Percentiles rank a stretch among this genome's conserved stretches.
These are phyloP conservation scores for Mucor indicus DNA, from an alignment of 371 early-diverging fungal species.

Conservation along the genomic window DNA sequence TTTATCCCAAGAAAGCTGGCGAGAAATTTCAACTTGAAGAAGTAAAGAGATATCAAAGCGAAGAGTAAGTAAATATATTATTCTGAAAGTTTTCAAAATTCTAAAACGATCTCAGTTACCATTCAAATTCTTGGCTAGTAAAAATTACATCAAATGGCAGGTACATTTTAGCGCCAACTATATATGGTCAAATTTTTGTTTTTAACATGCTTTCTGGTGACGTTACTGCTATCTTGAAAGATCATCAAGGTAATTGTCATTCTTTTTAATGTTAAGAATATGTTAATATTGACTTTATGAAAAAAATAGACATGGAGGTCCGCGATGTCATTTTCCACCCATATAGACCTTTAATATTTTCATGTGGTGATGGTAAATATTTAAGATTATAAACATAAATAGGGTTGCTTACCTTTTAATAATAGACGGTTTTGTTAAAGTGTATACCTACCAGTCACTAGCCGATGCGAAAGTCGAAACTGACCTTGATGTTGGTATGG, in stretches of 20 bases:
- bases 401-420: no score
- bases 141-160: constrained; percentile 82
- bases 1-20: constrained; percentile 69
- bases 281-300: no score
- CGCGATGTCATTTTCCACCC: constrained; percentile 93
- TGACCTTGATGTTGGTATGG: constrained; percentile 17
- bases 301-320: constrained; percentile 80
- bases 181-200: constrained; percentile 82
- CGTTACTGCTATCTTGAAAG: constrained; percentile 69
- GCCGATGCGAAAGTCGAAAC: constrained; percentile 5
- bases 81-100: no score
- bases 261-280: neutral
- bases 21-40: constrained; percentile 69
- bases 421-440: constrained; percentile 38
- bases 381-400: no score
- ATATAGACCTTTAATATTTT: constrained; percentile 70
- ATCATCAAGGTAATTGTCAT: constrained; percentile 64
- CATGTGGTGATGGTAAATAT: constrained; percentile 79
- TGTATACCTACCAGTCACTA: constrained; percentile 31
- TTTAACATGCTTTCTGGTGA: constrained; percentile 73
- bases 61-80: constrained; percentile 52
- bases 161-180: constrained; percentile 83
- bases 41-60: constrained; percentile 69
- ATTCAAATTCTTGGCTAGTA: constrained; percentile 89
- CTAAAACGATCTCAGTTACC: constrained; percentile 48